Percentiles rank a stretch among this genome's conserved stretches.
Evolutionary conservation across 2,329 filamentous ascomycete species (phyloP).

Genomic region (Bipolaris bicolor): DNA sequence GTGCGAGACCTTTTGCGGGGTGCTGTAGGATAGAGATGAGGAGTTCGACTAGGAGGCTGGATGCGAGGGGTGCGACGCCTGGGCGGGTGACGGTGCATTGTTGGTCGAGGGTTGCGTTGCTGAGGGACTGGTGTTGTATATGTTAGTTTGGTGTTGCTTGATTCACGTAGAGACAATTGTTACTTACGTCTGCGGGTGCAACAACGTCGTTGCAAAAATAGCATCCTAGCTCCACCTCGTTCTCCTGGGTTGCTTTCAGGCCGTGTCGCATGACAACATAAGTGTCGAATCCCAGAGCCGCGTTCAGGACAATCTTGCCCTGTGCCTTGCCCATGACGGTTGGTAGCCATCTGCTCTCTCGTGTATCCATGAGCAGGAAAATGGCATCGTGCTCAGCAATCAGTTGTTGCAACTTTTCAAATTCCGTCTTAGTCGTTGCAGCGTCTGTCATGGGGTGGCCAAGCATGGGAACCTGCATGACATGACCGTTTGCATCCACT

Average conservation of each 20-base stretch:
- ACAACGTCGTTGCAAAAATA: conserved; percentile 99
- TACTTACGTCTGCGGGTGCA: conserved; percentile 84
- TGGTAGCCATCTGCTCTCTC: conserved; percentile 93
- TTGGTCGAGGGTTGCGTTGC: conserved; percentile 93
- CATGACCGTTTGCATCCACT: conserved; percentile 79
- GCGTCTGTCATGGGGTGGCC: conserved; percentile 85
- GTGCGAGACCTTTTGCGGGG: conserved; percentile 47
- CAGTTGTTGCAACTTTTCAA: conserved; percentile 73
- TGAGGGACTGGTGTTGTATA: conserved; percentile 70
- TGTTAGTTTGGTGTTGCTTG: not conserved
- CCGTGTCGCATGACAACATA: conserved; percentile 98
- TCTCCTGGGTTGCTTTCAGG: conserved; percentile 58
- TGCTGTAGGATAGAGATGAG: conserved; percentile 85
- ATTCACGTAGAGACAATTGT: not conserved
- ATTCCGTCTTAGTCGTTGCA: conserved; percentile 72
- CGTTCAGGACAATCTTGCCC: conserved; percentile 95
- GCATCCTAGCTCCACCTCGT: conserved; percentile 78
- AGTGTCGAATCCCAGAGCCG: conserved; percentile 93
- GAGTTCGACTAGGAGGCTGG: conserved; percentile 87
- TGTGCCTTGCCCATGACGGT: conserved; percentile 94
- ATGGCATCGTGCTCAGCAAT: conserved; percentile 88
- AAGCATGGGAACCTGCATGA: conserved; percentile 90
- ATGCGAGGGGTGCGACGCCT: conserved; percentile 89
- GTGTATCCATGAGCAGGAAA: conserved; percentile 95
- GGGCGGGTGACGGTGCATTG: conserved; percentile 97